Evolutionary conservation across 2,329 filamentous ascomycete genomes (phyloP).

Genomic region (Pseudogymnoascus sp.): DNA sequence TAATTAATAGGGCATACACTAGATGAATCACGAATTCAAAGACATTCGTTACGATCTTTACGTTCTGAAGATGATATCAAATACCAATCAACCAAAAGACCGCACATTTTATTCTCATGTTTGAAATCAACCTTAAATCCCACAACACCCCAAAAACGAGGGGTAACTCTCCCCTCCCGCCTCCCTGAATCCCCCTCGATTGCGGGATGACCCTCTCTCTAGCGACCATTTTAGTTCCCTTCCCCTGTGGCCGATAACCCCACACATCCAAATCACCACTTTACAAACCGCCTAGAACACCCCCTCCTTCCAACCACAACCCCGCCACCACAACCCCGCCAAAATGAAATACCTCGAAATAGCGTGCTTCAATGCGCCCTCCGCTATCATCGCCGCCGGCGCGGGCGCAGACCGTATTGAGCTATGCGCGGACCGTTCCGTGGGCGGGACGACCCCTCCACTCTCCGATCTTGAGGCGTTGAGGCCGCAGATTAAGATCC

Average conservation of each 20-base stretch:
- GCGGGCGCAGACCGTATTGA: conserved; percentile 43
- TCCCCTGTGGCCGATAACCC: background rate
- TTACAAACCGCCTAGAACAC: too few species aligned
- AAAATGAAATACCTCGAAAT: conserved; percentile 33
- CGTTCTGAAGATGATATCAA: background rate
- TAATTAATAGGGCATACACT: background rate
- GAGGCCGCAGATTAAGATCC: conserved; percentile 25
- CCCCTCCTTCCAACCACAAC: background rate
- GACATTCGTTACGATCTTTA: background rate
- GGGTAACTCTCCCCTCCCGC: background rate
- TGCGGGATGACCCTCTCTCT: background rate
- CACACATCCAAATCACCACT: background rate
- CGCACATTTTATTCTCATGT: background rate
- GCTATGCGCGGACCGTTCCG: conserved; percentile 35
- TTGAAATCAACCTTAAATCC: background rate
- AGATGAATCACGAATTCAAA: conserved; percentile 1
- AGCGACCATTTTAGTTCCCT: background rate
- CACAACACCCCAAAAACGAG: background rate
- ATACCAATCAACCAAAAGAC: background rate
- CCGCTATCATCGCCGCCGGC: conserved; percentile 34
- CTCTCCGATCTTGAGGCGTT: conserved; percentile 16
- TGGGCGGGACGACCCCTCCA: conserved; percentile 36
- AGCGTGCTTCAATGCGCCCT: conserved; percentile 38
- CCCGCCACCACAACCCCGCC: background rate
- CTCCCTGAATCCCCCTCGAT: background rate